Percentiles rank a stretch among this genome's conserved stretches.
Evolutionary conservation across 352 stramenopile genomes (phyloP).

Genomic region (Pythium biforme): DNA sequence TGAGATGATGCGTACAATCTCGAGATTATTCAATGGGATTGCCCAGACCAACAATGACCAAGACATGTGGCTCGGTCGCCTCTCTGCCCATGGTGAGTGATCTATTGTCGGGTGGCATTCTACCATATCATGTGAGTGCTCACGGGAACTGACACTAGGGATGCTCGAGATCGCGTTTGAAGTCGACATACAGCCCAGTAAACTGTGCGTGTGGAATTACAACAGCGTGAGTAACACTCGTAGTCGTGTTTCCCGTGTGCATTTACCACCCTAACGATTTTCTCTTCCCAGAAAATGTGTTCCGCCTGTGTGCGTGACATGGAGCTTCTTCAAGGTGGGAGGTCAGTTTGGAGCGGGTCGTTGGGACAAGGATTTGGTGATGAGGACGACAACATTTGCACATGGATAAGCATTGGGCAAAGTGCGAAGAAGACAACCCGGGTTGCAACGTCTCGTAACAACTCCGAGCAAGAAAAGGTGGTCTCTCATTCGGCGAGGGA

Average conservation of each 20-base stretch:
- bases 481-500: background rate
- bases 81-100: slow-evolving; percentile 48
- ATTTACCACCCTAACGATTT: background rate
- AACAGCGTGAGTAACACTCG: slow-evolving; percentile 51
- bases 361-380: slow-evolving; percentile 68
- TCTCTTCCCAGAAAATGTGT: slow-evolving; percentile 25
- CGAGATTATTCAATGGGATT: slow-evolving; percentile 56
- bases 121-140: background rate
- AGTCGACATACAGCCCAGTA: slow-evolving; percentile 40
- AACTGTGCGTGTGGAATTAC: slow-evolving; percentile 83
- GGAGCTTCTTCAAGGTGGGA: slow-evolving; percentile 58
- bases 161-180: slow-evolving; percentile 59
- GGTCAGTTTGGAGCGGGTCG: slow-evolving; percentile 74
- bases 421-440: slow-evolving; percentile 15
- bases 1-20: slow-evolving; percentile 66
- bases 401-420: slow-evolving; percentile 61
- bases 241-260: background rate
- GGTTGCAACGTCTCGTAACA: slow-evolving; percentile 1
- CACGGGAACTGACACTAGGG: slow-evolving; percentile 24
- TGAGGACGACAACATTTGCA: slow-evolving; percentile 62
- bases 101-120: too few relatives aligned
- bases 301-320: slow-evolving; percentile 59
- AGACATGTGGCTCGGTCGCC: slow-evolving; percentile 75
- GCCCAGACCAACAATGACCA: slow-evolving; percentile 61
- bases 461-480: background rate